Conservation (phyloP, 2,329 filamentous ascomycete species). For the Daldinia sp. region DNA sequence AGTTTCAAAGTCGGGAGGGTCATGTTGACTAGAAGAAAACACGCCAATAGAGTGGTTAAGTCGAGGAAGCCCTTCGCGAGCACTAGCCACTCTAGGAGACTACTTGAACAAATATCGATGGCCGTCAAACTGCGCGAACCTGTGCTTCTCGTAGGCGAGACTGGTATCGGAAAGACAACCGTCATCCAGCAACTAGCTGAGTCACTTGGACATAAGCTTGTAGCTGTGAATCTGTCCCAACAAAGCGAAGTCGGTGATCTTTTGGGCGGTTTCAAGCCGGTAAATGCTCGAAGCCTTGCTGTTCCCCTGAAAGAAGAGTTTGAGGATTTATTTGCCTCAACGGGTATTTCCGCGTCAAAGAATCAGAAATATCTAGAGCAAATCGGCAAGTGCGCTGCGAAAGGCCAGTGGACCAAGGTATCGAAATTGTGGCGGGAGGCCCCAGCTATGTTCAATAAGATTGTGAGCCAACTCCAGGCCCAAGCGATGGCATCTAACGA, state of each 20-base stretch:
- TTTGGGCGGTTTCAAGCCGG: slow-evolving; percentile 93
- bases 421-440: slow-evolving; percentile 90
- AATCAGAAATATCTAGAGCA: slow-evolving; percentile 88
- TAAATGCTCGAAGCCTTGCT: slow-evolving; percentile 87
- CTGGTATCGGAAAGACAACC: slow-evolving; percentile 97
- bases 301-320: slow-evolving; percentile 94
- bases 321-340: slow-evolving; percentile 84
- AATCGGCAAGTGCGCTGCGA: slow-evolving; percentile 79
- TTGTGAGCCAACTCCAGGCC: slow-evolving; percentile 63
- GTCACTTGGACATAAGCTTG: slow-evolving; percentile 83
- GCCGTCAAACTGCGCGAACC: slow-evolving; percentile 87
- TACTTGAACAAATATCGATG: slow-evolving; percentile 88
- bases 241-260: slow-evolving; percentile 98
- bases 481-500: slow-evolving; percentile 50
- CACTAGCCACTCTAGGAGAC: slow-evolving; percentile 81
- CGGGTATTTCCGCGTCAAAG: slow-evolving; percentile 83
- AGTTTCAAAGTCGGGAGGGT: slow-evolving; percentile 73
- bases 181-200: slow-evolving; percentile 92
- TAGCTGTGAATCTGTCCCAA: slow-evolving; percentile 94
- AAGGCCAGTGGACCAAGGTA: slow-evolving; percentile 86
- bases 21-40: slow-evolving; percentile 65
- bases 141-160: slow-evolving; percentile 95
- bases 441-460: slow-evolving; percentile 82
- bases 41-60: slow-evolving; percentile 58
- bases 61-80: slow-evolving; percentile 80